Evolutionary conservation across 2,329 filamentous ascomycete genomes (phyloP), one percentile per base, ranked within the genome.

Genomic region (Teratosphaeria gauchensis): DNA sequence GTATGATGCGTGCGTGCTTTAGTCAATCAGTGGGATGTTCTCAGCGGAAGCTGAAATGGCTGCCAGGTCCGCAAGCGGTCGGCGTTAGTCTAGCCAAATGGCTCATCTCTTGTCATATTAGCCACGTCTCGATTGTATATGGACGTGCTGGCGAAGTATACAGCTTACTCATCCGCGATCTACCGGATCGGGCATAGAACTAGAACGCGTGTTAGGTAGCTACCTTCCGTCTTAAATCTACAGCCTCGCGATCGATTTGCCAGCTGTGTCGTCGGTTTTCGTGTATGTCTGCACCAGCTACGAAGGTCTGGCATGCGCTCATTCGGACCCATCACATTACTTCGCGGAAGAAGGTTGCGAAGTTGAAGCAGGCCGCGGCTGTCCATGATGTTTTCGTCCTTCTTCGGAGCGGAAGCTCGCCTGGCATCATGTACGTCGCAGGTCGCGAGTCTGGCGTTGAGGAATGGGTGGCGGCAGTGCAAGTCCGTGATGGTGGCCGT

Each of bases 291-390:
- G 31, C 51, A 28, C 21, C 32, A n/a, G 14, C 53, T 32, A 48
- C 14, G 24, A 32, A 4, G 12, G 38, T 21, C n/a, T 63, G 62
- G 62, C 81, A 83, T 68, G 82, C 86, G 32, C 76, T 92, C 53
- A 89, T 92, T 61, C 82, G 87, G 56, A 92, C 88, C 0, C 88
- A 92, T 65, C 88, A 92, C 71, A 90, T 92, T 68, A 91, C 87
- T 3, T 90, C 86, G 0, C 85, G 87, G 63, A 90, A 90, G 70
- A 92, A 92, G 69, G 79, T 86, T 52, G 75, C 78, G 30, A 78
- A 78, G 58, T 78, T 92, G 24, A 82, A 78, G 55, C 86, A 87
- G 71, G 84, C 85, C 1, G 84, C 86, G 6, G 78, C 82, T 33
- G 77, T 81, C 53, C 76, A 82, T 63, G 75, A 84, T 58, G 81